Evolutionary conservation across 257 asterid species (phyloP).

Genomic region (Marsdenia floribunda): DNA sequence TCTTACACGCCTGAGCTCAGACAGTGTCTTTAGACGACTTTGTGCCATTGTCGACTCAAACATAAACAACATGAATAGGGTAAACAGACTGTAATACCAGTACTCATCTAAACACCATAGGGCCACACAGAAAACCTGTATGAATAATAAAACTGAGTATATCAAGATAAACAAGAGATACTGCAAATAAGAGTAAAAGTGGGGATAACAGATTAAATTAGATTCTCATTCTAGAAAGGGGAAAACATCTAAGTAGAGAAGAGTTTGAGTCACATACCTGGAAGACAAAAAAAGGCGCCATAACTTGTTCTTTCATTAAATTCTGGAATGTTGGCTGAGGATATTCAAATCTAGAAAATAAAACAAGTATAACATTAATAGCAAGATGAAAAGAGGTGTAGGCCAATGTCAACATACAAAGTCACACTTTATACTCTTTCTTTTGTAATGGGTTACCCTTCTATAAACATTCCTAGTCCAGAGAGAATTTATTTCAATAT

Average conservation of each 20-base stretch:
- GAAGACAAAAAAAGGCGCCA: slow-evolving; percentile 96
- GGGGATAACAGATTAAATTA: slow-evolving; percentile 2
- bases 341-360: slow-evolving; percentile 77
- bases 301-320: slow-evolving; percentile 89
- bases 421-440: not conserved
- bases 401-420: not conserved
- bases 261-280: slow-evolving; percentile 50
- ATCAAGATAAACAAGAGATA: slow-evolving; percentile 3
- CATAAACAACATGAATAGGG: slow-evolving; percentile 96
- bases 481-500: slow-evolving; percentile 4
- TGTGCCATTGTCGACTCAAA: slow-evolving; percentile 99
- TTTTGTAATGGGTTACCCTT: not conserved
- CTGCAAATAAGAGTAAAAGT: slow-evolving; percentile 6
- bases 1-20: slow-evolving; percentile 93
- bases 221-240: not conserved
- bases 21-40: slow-evolving; percentile 86
- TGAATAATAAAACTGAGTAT: slow-evolving; percentile 21
- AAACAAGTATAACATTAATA: slow-evolving; percentile 13
- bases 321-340: slow-evolving; percentile 97
- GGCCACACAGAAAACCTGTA: slow-evolving; percentile 96
- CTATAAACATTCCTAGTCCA: not conserved
- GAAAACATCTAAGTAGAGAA: slow-evolving; percentile 5
- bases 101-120: slow-evolving; percentile 96
- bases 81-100: slow-evolving; percentile 96
- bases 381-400: not conserved